A percentile compares a stretch with the other conserved stretches of the same genome.
Evolutionary conservation across 2,329 filamentous ascomycete species (phyloP).

Genomic region (Didymella pomorum): DNA sequence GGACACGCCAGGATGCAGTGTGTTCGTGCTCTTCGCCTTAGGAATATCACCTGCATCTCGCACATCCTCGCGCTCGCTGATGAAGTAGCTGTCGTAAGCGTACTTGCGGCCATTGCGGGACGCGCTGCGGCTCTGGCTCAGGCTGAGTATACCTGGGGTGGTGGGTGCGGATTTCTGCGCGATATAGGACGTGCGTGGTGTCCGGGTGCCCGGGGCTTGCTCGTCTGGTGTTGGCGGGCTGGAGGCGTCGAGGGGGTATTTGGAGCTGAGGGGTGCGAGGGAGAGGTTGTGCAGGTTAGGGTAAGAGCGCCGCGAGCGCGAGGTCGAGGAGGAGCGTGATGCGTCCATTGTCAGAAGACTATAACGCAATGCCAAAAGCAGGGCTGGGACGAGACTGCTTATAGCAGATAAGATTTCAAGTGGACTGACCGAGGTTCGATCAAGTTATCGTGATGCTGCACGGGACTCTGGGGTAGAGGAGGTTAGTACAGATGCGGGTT

Average conservation of each 20-base stretch:
- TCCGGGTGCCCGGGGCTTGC: slow-evolving; percentile 29
- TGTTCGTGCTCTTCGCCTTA: slow-evolving; percentile 58
- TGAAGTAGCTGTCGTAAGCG: slow-evolving; percentile 47
- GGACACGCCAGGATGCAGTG: slow-evolving; percentile 46
- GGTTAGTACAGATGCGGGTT: slow-evolving; percentile 21
- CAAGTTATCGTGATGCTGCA: slow-evolving; percentile 24
- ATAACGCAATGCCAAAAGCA: not conserved
- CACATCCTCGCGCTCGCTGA: slow-evolving; percentile 31
- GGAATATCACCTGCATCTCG: slow-evolving; percentile 49
- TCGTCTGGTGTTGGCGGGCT: slow-evolving; percentile 46
- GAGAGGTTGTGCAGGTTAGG: slow-evolving; percentile 67
- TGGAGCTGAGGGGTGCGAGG: slow-evolving; percentile 65
- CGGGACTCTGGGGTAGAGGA: slow-evolving; percentile 33
- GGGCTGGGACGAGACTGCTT: slow-evolving; percentile 11
- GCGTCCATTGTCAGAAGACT: slow-evolving; percentile 31
- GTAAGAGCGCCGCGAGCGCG: slow-evolving; percentile 61
- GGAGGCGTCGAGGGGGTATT: slow-evolving; percentile 60
- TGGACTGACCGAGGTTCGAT: slow-evolving; percentile 41
- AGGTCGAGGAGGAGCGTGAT: slow-evolving; percentile 33
- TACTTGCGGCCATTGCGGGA: slow-evolving; percentile 48
- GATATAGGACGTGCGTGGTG: slow-evolving; percentile 56
- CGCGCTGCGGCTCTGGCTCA: slow-evolving; percentile 50
- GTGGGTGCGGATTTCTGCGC: slow-evolving; percentile 58
- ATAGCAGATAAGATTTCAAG: slow-evolving; percentile 12
- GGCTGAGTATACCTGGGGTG: slow-evolving; percentile 58